phyloP scores from a whole-genome alignment of 2,329 filamentous ascomycete species.

The Colletotrichum echinochloae region DNA sequence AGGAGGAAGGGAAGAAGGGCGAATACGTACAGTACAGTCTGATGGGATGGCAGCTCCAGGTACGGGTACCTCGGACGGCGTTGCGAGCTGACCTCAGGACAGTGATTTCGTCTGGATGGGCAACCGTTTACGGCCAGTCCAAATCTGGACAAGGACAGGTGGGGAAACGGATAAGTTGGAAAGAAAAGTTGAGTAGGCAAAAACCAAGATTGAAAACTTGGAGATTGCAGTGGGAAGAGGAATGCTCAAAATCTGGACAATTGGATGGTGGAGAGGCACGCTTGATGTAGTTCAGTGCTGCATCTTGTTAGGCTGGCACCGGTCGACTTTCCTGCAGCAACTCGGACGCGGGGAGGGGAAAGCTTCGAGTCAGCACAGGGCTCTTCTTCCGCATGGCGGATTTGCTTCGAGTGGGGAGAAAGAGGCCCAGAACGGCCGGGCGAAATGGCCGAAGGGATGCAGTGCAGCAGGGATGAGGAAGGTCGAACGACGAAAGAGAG shows the following conservation, averaged over 20 bases:
- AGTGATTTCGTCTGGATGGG: conserved; percentile 15
- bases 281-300: conserved; percentile 12
- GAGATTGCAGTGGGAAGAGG: neutral
- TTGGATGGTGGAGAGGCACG: conserved; percentile 9
- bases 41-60: conserved; percentile 6
- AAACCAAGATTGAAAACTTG: neutral
- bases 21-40: conserved; percentile 30
- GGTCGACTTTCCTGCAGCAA: conserved; percentile 8
- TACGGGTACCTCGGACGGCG: conserved; percentile 2
- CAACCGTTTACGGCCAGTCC: neutral
- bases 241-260: conserved; percentile 7
- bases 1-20: conserved; percentile 1
- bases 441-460: neutral
- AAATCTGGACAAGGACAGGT: conserved; percentile 1
- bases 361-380: conserved; percentile 15
- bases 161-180: neutral
- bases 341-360: conserved; percentile 17
- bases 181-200: neutral
- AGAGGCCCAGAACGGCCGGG: conserved; percentile 1
- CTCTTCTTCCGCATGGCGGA: conserved; percentile 16
- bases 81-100: neutral
- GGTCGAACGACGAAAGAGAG: neutral
- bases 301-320: conserved; percentile 7
- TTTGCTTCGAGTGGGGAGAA: conserved; percentile 2
- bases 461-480: conserved; percentile 6